Conservation (phyloP, 257 asterid species). For the Nicotiana benthamiana region DNA sequence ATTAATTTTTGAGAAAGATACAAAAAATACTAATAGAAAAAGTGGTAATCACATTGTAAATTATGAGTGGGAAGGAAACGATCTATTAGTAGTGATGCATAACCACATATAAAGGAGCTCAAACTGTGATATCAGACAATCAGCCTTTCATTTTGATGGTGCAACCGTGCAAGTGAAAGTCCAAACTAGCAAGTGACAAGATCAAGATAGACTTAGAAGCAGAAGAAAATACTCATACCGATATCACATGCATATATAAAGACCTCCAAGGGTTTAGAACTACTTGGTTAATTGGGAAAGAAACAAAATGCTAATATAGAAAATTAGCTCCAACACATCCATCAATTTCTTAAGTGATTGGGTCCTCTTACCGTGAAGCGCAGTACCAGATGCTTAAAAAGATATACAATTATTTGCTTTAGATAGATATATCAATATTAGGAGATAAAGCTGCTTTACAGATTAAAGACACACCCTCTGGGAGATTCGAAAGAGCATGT, state of each 20-base stretch:
- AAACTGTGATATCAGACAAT: neutral
- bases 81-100: neutral
- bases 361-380: neutral
- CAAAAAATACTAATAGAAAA: too few species aligned
- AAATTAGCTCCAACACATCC: neutral
- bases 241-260: neutral
- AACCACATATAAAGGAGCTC: neutral
- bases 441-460: neutral
- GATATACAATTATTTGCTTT: neutral
- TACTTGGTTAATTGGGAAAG: neutral
- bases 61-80: too few species aligned
- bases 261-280: neutral
- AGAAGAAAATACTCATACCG: neutral
- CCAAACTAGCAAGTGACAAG: neutral
- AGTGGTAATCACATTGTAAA: too few species aligned
- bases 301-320: slow-evolving; percentile 1
- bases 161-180: neutral
- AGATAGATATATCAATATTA: neutral
- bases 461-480: neutral
- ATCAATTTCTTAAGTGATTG: neutral
- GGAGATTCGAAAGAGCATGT: neutral
- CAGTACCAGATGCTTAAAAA: too few species aligned
- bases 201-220: neutral
- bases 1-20: neutral
- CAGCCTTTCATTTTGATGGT: neutral